Percentiles rank a stretch among this genome's conserved stretches.
phyloP scores from a whole-genome alignment of 192 early-diverging fungal genomes.

The Backusella sp. region DNA sequence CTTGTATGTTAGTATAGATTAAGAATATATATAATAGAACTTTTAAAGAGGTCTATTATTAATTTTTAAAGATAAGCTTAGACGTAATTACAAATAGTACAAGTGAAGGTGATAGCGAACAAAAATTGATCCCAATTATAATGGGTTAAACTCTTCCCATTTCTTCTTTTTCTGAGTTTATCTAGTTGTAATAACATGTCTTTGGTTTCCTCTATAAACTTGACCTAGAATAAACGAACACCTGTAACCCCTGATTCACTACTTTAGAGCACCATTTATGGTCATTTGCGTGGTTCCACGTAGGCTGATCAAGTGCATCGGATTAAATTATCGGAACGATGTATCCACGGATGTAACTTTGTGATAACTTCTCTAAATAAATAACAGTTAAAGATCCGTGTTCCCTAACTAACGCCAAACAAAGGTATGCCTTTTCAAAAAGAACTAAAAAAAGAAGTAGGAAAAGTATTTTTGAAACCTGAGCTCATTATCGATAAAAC shows the following conservation, averaged over 20 bases:
- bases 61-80: not conserved
- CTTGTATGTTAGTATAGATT: not conserved
- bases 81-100: not conserved
- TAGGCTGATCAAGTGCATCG: not conserved
- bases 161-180: too few relatives aligned
- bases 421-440: not conserved
- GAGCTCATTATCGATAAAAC: too few relatives aligned
- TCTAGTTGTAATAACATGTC: not conserved
- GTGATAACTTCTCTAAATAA: not conserved
- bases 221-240: not conserved
- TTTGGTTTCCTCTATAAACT: not conserved
- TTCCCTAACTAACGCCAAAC: not conserved
- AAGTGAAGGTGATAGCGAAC: not conserved
- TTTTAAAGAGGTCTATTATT: not conserved
- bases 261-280: not conserved
- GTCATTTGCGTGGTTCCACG: not conserved
- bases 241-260: not conserved
- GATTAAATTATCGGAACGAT: not conserved
- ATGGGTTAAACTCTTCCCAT: too few relatives aligned
- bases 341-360: not conserved
- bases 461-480: too few relatives aligned
- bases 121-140: too few relatives aligned
- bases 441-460: too few relatives aligned
- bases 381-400: not conserved
- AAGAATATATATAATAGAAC: not conserved